phyloP scores from a whole-genome alignment of 768 basidiomycete genomes.

The Pleurotus sapidus region DNA sequence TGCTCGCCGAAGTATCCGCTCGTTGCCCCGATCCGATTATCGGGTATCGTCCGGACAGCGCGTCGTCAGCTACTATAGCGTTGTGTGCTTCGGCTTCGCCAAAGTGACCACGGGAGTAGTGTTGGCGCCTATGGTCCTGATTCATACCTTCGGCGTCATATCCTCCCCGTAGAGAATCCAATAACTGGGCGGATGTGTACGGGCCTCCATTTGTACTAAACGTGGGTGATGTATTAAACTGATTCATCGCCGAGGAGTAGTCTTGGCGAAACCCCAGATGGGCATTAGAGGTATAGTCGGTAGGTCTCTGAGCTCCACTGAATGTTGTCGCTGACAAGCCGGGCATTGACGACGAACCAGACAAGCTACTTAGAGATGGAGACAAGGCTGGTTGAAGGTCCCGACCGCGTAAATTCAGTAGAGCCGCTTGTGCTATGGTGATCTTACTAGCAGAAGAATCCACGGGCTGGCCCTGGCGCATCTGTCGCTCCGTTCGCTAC shows the following conservation, averaged over 20 bases:
- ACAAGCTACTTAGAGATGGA: not conserved
- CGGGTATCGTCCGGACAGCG: not conserved
- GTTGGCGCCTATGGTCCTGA: not conserved
- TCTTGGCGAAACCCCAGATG: not conserved
- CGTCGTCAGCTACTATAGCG: not conserved
- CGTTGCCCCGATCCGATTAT: not conserved
- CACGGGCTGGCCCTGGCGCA: constrained; percentile 50
- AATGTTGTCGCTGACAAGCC: not conserved
- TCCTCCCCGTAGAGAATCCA: not conserved
- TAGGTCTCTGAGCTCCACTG: no score
- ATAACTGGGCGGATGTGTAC: not conserved
- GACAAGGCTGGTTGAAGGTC: constrained; percentile 34
- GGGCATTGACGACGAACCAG: not conserved
- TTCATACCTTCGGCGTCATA: constrained; percentile 1
- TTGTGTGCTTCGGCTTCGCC: not conserved
- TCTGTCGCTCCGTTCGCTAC: constrained; percentile 60
- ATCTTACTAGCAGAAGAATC: constrained; percentile 54
- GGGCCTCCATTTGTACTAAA: not conserved
- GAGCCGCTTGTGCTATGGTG: constrained; percentile 75
- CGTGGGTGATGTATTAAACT: not conserved
- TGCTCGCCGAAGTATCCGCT: not conserved
- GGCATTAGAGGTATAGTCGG: not conserved
- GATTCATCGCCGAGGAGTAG: not conserved
- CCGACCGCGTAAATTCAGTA: constrained; percentile 73
- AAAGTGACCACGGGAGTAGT: not conserved